Evolutionary conservation across 257 asterid species (phyloP).

Genomic region (Primulina tabacum): DNA sequence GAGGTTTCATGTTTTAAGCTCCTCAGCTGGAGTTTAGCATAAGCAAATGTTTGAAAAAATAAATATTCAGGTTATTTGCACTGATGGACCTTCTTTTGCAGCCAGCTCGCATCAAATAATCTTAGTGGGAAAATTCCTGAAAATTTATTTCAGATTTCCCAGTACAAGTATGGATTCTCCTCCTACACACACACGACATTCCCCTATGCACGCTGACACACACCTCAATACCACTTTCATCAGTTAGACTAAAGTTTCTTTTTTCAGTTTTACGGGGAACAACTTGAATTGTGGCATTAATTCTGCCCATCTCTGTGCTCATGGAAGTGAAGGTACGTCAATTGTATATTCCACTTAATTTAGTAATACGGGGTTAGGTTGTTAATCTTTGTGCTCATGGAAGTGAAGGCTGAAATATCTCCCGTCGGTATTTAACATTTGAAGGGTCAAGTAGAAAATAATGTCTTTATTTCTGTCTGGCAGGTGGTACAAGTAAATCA

Average conservation of each 20-base stretch:
- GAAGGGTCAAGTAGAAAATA: neutral
- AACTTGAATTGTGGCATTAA: constrained; percentile 67
- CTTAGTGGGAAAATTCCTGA: constrained; percentile 76
- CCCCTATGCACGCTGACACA: neutral
- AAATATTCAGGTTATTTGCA: constrained; percentile 1
- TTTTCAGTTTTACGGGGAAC: constrained; percentile 88
- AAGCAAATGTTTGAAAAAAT: neutral
- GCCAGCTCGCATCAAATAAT: constrained; percentile 75
- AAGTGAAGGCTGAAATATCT: neutral
- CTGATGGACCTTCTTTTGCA: constrained; percentile 37
- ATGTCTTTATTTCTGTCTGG: constrained; percentile 16
- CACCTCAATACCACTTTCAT: constrained; percentile 14
- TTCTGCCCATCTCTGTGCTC: constrained; percentile 48
- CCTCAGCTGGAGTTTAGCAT: neutral
- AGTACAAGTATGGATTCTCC: constrained; percentile 58
- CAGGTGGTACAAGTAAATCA: constrained; percentile 65
- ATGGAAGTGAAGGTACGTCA: constrained; percentile 58
- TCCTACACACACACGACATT: neutral
- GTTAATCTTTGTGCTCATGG: neutral
- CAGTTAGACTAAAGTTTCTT: constrained; percentile 29
- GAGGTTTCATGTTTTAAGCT: neutral
- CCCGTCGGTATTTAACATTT: neutral
- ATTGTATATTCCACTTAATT: constrained; percentile 5
- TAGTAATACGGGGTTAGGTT: neutral
- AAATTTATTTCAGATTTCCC: constrained; percentile 60